Base-by-base conservation (phyloP, 2,329 filamentous ascomycete genomes). In the Fusarium sp. region DNA sequence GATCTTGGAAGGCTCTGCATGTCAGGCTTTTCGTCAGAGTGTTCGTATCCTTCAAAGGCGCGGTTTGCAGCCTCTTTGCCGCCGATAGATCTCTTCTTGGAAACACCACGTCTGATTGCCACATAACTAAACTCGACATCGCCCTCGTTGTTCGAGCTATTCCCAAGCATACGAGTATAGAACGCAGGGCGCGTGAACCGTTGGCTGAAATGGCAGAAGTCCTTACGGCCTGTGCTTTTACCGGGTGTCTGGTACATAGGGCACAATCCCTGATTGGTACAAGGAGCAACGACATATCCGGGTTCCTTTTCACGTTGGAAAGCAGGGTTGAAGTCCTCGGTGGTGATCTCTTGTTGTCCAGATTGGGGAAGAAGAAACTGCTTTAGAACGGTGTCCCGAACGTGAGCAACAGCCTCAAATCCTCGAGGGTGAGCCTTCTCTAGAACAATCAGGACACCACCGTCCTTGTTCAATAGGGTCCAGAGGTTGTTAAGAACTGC, bases 371-470 rank as follows among this genome's bases (percentile, higher is more conserved):
- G 80, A 56, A 97, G 91, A 75, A 92, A 90, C 42, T 91, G 88
- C 63, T 91, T 87, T 1, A 98, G 83, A 1, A 99, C 82, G 61
- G 92, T 88, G 40, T 94, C 86, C 48, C 96, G 89, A 8, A 94
- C 94, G 46, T 91, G 91, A 13, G 93, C 95, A 39, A 99, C 88
- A 15, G 93, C 92, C 77, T 98, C 96, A 70, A 99, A 99, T 0
- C 96, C 96, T 41, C 93, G 88, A 14, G 94, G 92, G 14, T 97
- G 88, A 0, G 94, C 96, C 77, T 97, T 98, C 77, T 99, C 96
- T 21, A 97, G 81, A 5, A 98, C 80, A 47, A 98, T 87, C 6
- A 99, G 84, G 15, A 99, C 87, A 35, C 96, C 96, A 3, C 95
- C 95, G 18, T 94, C 85, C 3, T 91, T 91, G 51, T 91, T 92